Conservation (phyloP, 148 eudicot species). For the Gaultheria prostrata region DNA sequence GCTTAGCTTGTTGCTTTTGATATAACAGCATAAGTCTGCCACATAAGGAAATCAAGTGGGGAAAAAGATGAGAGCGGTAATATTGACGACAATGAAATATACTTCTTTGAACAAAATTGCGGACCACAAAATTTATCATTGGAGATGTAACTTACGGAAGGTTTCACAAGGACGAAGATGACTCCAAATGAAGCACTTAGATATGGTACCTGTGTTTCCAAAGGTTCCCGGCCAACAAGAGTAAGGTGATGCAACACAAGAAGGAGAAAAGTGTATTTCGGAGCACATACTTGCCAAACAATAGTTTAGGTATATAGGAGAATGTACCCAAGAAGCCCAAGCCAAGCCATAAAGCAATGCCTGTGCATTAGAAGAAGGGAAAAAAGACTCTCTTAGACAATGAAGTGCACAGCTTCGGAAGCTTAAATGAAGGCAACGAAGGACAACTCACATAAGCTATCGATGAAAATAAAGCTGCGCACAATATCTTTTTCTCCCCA, state of each 20-base stretch:
- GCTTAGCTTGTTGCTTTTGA: conserved; percentile 70
- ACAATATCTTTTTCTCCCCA: conserved; percentile 73
- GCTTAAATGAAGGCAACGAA: not conserved
- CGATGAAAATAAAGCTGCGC: conserved; percentile 63
- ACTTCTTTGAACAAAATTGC: not conserved
- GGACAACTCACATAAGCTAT: conserved; percentile 67
- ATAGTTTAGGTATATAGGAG: not conserved
- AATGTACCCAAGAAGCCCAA: conserved; percentile 92
- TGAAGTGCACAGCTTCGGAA: conserved; percentile 2
- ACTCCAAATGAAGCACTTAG: conserved; percentile 90
- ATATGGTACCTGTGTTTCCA: conserved; percentile 73
- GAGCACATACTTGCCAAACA: not conserved
- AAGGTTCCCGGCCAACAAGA: not conserved
- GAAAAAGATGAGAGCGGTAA: not conserved
- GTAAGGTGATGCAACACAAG: not conserved
- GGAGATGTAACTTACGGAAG: conserved; percentile 54
- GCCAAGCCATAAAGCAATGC: conserved; percentile 87
- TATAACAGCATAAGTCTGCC: conserved; percentile 83
- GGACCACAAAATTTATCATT: not conserved
- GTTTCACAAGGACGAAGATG: conserved; percentile 73
- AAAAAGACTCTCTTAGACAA: not conserved
- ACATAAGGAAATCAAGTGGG: conserved; percentile 9
- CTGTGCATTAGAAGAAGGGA: conserved; percentile 32
- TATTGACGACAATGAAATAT: not conserved
- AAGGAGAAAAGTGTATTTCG: not conserved